A percentile compares a stretch with the other conserved stretches of the same genome.
Conservation (phyloP, 2,329 filamentous ascomycete species). For the Sporothrix inflata region DNA sequence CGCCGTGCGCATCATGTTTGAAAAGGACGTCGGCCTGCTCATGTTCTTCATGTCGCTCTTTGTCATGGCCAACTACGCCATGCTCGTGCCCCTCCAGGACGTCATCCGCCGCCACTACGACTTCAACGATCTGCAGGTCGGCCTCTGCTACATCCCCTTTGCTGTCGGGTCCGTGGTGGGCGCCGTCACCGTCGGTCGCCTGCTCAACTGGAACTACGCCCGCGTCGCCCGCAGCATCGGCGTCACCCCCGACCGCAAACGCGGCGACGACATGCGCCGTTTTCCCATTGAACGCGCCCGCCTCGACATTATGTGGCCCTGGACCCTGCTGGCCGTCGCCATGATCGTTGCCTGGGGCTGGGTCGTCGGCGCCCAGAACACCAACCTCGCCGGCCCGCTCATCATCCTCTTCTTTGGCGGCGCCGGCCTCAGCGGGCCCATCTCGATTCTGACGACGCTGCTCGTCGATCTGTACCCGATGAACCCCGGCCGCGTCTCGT, state of each 20-base stretch:
- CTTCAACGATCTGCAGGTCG: slow-evolving; percentile 47
- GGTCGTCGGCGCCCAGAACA: slow-evolving; percentile 44
- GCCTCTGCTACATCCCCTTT: slow-evolving; percentile 48
- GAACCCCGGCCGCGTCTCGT: slow-evolving; percentile 47
- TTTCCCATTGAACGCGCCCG: slow-evolving; percentile 47
- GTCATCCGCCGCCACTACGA: slow-evolving; percentile 41
- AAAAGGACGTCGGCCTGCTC: slow-evolving; percentile 43
- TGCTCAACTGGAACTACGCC: slow-evolving; percentile 65
- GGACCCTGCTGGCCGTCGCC: slow-evolving; percentile 50
- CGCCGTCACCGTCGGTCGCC: slow-evolving; percentile 47
- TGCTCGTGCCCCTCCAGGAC: slow-evolving; percentile 42
- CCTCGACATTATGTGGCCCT: slow-evolving; percentile 42
- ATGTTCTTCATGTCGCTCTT: slow-evolving; percentile 44
- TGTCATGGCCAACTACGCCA: slow-evolving; percentile 42
- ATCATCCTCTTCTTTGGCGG: slow-evolving; percentile 47
- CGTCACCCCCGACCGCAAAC: slow-evolving; percentile 52
- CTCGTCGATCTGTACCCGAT: slow-evolving; percentile 50
- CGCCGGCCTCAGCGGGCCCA: slow-evolving; percentile 44
- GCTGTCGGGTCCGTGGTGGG: slow-evolving; percentile 45
- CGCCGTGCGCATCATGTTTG: slow-evolving; percentile 41
- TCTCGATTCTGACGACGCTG: slow-evolving; percentile 47
- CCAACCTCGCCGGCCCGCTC: slow-evolving; percentile 46
- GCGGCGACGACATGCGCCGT: slow-evolving; percentile 42
- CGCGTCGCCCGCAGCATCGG: slow-evolving; percentile 55
- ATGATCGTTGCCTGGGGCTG: slow-evolving; percentile 49